phyloP scores from a whole-genome alignment of 768 basidiomycete genomes.

The Lactarius pseudohatsudake region DNA sequence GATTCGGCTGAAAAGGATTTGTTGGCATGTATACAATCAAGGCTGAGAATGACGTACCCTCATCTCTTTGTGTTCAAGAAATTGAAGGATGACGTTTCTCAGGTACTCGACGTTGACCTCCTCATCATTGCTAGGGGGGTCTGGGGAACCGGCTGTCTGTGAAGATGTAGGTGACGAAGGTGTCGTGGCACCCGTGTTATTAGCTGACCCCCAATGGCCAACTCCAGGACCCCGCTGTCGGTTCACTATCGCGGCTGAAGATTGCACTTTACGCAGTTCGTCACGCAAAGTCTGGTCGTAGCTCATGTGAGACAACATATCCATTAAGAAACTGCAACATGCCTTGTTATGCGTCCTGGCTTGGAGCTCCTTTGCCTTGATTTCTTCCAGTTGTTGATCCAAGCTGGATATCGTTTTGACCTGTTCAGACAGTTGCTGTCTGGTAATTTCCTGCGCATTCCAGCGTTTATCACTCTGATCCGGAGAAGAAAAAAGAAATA shows the following conservation, averaged over 20 bases:
- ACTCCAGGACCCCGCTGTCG: constrained; percentile 90
- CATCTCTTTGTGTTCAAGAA: constrained; percentile 98
- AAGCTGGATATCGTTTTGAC: constrained; percentile 49
- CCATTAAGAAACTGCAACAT: constrained; percentile 22
- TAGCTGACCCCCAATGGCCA: constrained; percentile 78
- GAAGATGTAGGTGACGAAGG: constrained; percentile 42
- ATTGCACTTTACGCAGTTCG: constrained; percentile 93
- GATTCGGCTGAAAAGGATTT: constrained; percentile 60
- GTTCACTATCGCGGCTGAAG: constrained; percentile 86
- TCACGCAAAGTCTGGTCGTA: constrained; percentile 75
- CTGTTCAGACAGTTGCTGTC: constrained; percentile 50
- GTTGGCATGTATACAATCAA: constrained; percentile 20
- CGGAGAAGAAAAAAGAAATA: constrained; percentile 7
- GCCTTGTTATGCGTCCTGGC: constrained; percentile 80
- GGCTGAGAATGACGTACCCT: constrained; percentile 55
- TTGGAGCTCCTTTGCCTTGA: constrained; percentile 65
- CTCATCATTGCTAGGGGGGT: constrained; percentile 62
- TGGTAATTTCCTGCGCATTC: constrained; percentile 41
- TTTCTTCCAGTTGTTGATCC: constrained; percentile 73
- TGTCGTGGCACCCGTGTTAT: constrained; percentile 33
- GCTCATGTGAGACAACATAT: neutral
- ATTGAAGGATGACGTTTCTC: constrained; percentile 94
- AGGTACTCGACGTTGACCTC: constrained; percentile 96
- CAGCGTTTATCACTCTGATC: constrained; percentile 2
- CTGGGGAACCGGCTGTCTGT: constrained; percentile 35